A percentile compares a stretch with the other conserved stretches of the same genome.
Conservation (phyloP, 192 early-diverging fungal genomes). For the Mycoemilia scoparia region DNA sequence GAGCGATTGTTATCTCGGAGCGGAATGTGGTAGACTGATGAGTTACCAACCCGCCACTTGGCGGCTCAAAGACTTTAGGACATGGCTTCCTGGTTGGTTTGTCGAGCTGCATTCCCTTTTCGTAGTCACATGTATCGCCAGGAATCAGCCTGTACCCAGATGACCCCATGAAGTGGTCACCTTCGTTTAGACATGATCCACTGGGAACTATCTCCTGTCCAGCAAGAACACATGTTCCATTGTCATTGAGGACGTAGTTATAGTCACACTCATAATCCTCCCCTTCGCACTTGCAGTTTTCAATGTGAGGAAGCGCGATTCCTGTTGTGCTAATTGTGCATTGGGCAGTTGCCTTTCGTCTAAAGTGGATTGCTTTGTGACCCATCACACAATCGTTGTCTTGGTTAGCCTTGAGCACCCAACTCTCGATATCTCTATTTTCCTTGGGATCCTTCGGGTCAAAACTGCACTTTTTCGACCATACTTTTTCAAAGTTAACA, state of each 20-base stretch:
- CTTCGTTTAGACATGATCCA: constrained; percentile 39
- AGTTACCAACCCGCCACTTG: constrained; percentile 7
- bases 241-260: constrained; percentile 39
- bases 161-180: constrained; percentile 48
- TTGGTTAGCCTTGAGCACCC: constrained; percentile 13
- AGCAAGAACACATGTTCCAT: constrained; percentile 38
- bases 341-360: constrained; percentile 53
- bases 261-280: constrained; percentile 92
- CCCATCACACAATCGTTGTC: constrained; percentile 75
- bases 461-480: constrained; percentile 43
- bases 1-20: constrained; percentile 33
- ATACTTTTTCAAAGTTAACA: constrained; percentile 47
- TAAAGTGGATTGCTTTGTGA: constrained; percentile 42
- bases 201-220: constrained; percentile 36
- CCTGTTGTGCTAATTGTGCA: constrained; percentile 58
- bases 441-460: constrained; percentile 33
- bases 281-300: constrained; percentile 53
- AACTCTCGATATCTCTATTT: constrained; percentile 13
- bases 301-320: constrained; percentile 32
- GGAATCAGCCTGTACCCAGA: constrained; percentile 72
- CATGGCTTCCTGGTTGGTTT: constrained; percentile 35
- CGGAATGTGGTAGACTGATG: constrained; percentile 19
- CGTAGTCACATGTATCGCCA: constrained; percentile 53
- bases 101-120: constrained; percentile 28
- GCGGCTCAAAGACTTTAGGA: constrained; percentile 16